Base-by-base conservation (phyloP, 148 eudicot genomes). In the Dysphania ambrosioides region DNA sequence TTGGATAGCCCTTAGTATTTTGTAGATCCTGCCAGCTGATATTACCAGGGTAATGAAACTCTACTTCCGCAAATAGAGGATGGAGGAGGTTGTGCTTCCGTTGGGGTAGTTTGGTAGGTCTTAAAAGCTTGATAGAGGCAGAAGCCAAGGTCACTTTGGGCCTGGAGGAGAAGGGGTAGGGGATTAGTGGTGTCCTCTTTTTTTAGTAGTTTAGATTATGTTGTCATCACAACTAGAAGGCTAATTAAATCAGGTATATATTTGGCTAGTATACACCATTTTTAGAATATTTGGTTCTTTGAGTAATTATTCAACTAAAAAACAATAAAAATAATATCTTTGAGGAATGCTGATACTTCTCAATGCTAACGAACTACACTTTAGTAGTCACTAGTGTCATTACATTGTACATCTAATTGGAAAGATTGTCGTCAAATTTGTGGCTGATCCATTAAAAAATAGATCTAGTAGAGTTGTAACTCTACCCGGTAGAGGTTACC, bases 1-100 rank as follows among this genome's bases (percentile, higher is more conserved):
- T 65, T 82, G 7, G 94, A 86, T 9, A 90, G 87, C 81, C 93
- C 90, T 8, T 71, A 73, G 7, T 60, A 82, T 42, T 79, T 72
- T 10, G 65, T 82, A 9, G 95, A 88, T 81, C 66, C 85, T 2
- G 93, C 84, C 67, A 67, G 63, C 61, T 89, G 78, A 82, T 10
- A 66, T 5, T 34, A 10, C 16, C 44, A 5, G 35, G 23, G 6
- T 1, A 16, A 31, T 63, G 66, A 31, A 63, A 9, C 40, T 16
- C 4, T 7, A 62, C 66, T 0, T 19, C 11, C 31, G 27, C 32
- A 59, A 34, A 18, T 30, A 18, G 66, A 61, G 40, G 12, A 59
- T 18, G n/a, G 21, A 16, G 35, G 24, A 23, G 40, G 23, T 34
- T 32, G 29, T 53, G 32, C 8, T 55, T 55, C 40, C 3, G 40